A percentile compares a stretch with the other conserved stretches of the same genome.
Evolutionary conservation across 768 basidiomycete genomes (phyloP).

Genomic region (Leccinum uliginosum): DNA sequence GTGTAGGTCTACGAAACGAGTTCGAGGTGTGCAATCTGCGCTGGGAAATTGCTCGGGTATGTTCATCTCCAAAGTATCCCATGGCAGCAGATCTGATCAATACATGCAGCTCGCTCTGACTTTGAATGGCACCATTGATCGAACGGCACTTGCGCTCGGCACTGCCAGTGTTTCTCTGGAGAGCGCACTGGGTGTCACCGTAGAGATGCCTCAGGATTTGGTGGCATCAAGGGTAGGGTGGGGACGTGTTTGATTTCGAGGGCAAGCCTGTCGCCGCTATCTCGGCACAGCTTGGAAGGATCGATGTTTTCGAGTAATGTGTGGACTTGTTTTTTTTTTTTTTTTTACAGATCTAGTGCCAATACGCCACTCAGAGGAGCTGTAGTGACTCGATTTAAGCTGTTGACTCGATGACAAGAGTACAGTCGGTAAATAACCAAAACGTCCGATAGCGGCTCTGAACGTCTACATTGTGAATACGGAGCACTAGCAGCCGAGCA

Average conservation of each 20-base stretch:
- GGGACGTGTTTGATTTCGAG: slow-evolving; percentile 33
- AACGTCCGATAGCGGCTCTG: too few relatives aligned
- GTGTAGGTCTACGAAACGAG: slow-evolving; percentile 42
- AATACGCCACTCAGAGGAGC: too few relatives aligned
- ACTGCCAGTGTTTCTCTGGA: slow-evolving; percentile 43
- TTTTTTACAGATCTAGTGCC: too few relatives aligned
- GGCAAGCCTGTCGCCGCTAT: slow-evolving; percentile 39
- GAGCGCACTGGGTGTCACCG: slow-evolving; percentile 35
- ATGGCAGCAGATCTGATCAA: background rate
- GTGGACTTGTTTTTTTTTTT: too few relatives aligned
- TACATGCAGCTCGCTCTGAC: slow-evolving; percentile 34
- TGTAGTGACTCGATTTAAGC: too few relatives aligned
- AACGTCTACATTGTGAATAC: too few relatives aligned
- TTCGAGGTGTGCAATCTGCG: slow-evolving; percentile 32
- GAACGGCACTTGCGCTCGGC: slow-evolving; percentile 34
- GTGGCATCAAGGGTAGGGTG: slow-evolving; percentile 37
- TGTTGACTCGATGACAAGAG: too few relatives aligned
- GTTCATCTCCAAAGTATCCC: slow-evolving; percentile 4
- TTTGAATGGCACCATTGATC: slow-evolving; percentile 35
- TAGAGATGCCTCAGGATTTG: slow-evolving; percentile 31
- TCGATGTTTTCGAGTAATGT: slow-evolving; percentile 21
- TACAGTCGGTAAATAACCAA: too few relatives aligned
- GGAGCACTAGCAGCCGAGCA: too few relatives aligned
- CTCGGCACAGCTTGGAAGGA: slow-evolving; percentile 22
- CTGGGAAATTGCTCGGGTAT: slow-evolving; percentile 38